phyloP scores from a whole-genome alignment of 805 yeast species.

The Candida silvatica region DNA sequence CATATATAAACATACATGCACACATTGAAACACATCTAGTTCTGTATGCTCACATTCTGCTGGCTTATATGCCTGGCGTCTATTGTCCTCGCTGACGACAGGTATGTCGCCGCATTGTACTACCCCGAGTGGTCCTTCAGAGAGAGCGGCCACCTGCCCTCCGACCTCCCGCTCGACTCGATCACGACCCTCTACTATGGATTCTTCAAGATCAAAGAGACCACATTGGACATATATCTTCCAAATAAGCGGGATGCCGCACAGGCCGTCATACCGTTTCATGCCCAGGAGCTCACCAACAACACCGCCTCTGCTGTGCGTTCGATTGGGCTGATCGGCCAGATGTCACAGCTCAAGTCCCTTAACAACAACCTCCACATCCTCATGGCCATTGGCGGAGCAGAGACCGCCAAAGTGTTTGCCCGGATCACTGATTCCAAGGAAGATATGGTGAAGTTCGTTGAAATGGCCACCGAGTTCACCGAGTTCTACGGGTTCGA shows the following conservation, averaged over 20 bases:
- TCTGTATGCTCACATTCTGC: neutral
- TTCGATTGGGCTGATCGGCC: slow-evolving; percentile 21
- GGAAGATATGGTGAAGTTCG: slow-evolving; percentile 34
- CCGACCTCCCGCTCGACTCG: slow-evolving; percentile 46
- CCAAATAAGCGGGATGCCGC: slow-evolving; percentile 61
- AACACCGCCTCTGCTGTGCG: neutral
- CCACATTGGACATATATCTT: slow-evolving; percentile 40
- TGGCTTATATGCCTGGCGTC: neutral
- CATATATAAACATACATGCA: no score
- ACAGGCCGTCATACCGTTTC: slow-evolving; percentile 20
- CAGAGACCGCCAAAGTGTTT: slow-evolving; percentile 40
- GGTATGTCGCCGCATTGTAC: slow-evolving; percentile 24
- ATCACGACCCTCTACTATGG: slow-evolving; percentile 74
- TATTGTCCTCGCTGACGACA: neutral
- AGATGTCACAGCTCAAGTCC: slow-evolving; percentile 19
- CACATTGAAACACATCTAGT: no score
- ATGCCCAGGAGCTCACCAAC: slow-evolving; percentile 1
- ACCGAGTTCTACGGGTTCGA: slow-evolving; percentile 61
- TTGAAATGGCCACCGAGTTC: slow-evolving; percentile 35
- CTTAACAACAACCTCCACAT: slow-evolving; percentile 35
- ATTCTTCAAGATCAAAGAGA: slow-evolving; percentile 51
- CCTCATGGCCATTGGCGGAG: slow-evolving; percentile 79
- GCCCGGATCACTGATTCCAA: slow-evolving; percentile 20
- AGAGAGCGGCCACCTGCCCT: slow-evolving; percentile 55
- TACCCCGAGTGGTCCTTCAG: slow-evolving; percentile 60